phyloP scores from a whole-genome alignment of 2,329 filamentous ascomycete species.

The Microcera coccophila region DNA sequence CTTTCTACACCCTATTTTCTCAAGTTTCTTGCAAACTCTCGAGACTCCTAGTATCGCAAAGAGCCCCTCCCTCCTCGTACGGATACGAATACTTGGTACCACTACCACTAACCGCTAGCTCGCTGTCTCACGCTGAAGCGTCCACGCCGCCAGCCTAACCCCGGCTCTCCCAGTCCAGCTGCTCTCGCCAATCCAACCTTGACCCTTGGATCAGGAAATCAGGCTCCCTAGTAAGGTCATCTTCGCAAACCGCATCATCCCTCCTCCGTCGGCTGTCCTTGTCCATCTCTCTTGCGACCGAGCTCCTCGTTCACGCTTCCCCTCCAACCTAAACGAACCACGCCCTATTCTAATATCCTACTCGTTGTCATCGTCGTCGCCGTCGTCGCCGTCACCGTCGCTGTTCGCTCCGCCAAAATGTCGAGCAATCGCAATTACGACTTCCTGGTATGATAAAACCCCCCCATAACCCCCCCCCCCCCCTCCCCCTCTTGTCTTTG shows the following conservation, averaged over 20 bases:
- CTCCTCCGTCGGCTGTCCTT: slow-evolving; percentile 8
- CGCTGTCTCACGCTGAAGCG: background rate
- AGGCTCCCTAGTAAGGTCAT: slow-evolving; percentile 3
- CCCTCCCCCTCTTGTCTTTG: background rate
- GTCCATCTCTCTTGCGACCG: slow-evolving; percentile 1
- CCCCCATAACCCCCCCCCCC: slow-evolving; percentile 19
- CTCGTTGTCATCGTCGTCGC: slow-evolving; percentile 12
- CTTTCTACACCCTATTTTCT: too few species aligned
- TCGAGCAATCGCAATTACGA: slow-evolving; percentile 98
- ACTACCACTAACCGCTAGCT: too few species aligned
- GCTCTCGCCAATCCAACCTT: background rate
- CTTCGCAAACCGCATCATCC: slow-evolving; percentile 2
- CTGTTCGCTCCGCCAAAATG: slow-evolving; percentile 55
- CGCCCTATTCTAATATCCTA: slow-evolving; percentile 13
- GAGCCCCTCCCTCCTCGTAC: too few species aligned
- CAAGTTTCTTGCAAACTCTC: too few species aligned
- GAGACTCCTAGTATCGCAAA: too few species aligned
- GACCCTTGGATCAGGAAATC: slow-evolving; percentile 1
- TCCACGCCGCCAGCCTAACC: background rate
- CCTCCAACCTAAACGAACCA: slow-evolving; percentile 6
- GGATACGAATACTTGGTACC: too few species aligned
- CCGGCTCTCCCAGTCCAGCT: background rate
- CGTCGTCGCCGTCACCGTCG: slow-evolving; percentile 11
- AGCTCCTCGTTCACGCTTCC: slow-evolving; percentile 5
- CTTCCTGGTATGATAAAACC: slow-evolving; percentile 70